Percentiles rank a stretch among this genome's conserved stretches.
Conservation (phyloP, 2,329 filamentous ascomycete species). For the Nemania sp. region DNA sequence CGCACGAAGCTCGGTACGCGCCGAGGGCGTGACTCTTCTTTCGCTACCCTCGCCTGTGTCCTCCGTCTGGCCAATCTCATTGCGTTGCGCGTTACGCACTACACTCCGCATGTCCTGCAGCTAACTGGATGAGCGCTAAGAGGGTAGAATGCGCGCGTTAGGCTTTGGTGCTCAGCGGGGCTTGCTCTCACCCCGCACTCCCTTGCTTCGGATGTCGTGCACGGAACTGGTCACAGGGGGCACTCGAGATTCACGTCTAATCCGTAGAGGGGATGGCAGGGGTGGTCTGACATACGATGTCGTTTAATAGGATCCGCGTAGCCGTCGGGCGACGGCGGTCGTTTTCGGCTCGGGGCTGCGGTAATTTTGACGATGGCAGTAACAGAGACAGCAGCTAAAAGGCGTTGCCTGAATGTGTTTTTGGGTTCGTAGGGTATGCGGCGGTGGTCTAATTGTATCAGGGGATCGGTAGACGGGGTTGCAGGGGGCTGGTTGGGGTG, state of each 20-base stretch:
- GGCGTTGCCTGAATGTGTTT: conserved; percentile 8
- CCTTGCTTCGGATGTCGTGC: conserved; percentile 7
- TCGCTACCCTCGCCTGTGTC: no score
- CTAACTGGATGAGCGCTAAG: neutral
- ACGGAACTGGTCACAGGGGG: conserved; percentile 5
- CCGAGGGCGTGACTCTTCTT: no score
- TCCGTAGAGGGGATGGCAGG: conserved; percentile 6
- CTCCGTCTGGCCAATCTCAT: no score
- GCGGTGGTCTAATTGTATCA: conserved; percentile 1
- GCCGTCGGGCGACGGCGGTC: conserved; percentile 13
- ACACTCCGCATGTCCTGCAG: no score
- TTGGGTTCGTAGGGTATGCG: conserved; percentile 6
- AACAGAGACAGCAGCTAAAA: conserved; percentile 11
- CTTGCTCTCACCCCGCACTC: conserved; percentile 8
- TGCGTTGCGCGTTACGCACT: no score
- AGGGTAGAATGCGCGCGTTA: neutral
- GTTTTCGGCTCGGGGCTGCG: conserved; percentile 10
- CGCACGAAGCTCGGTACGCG: no score
- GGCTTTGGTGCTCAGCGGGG: conserved; percentile 3
- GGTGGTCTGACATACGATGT: conserved; percentile 12
- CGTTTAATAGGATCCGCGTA: conserved; percentile 5
- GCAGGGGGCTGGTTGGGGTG: conserved; percentile 19
- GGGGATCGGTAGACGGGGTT: conserved; percentile 5
- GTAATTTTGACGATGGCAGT: conserved; percentile 5
- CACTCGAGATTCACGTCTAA: conserved; percentile 17